Evolutionary conservation across 371 early-diverging fungal species (phyloP), one percentile per base, ranked within the genome.

Genomic region (Apophysomyces sp.): DNA sequence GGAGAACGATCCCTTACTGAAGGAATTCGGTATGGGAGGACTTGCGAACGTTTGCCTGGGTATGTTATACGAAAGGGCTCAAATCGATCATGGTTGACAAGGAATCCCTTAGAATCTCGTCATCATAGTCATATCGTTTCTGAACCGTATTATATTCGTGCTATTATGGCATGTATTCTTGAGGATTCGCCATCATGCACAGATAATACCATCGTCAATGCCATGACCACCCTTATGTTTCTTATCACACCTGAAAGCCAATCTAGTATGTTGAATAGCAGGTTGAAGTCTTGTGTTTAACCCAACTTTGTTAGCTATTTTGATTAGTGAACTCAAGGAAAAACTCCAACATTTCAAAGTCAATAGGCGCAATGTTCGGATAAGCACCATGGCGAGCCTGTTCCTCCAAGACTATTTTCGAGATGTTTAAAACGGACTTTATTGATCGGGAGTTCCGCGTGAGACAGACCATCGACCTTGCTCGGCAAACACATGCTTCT

Each of bases 21-120:
- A 59, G 41, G 80, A 80, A 57, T 82, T 83, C 65, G 84, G 78
- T 3, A 58, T 74, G 26, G 85, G 81, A n/a, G 85, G 85, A 2
- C 44, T 83, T 24, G 81, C 82, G 36, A 85, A 85, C 60, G 63
- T 85, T 21, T 77, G 78, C 28, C 37, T 73, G 31, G 81, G 81
- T 79, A 74, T 49, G 36, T 28, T 52, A 37, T 21, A 18, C n/a
- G 18, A 11, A 41, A 24, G 26, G 9, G 24, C 2, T 16, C 37
- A 13, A 3, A 29, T 24, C 15, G 7, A 11, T 0, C 3, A 18
- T 8, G 9, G 1, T 18, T 55, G 36, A 28, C 37, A 37, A 24
- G 9, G n/a, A 26, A 9, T 29, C 2, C 12, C 34, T 3, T 62
- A 81, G 83, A 83, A 31, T 64, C 71, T 15, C 61, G 65, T 7